Conservation (phyloP, 2,329 filamentous ascomycete genomes). For the Aspergillus quadrilineatus region DNA sequence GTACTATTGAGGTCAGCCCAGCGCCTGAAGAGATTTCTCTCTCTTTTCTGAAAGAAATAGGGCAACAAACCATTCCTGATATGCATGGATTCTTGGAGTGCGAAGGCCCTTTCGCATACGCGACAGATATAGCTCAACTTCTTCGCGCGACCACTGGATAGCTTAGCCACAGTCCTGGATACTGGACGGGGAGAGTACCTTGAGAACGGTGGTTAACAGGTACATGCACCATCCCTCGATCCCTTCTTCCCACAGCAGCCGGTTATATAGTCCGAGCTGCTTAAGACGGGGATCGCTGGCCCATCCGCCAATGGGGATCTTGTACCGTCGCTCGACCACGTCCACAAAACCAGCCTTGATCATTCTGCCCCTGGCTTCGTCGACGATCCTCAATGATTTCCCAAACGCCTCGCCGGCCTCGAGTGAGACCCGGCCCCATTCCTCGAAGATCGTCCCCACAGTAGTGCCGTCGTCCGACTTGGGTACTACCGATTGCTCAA, state of each 20-base stretch:
- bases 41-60: neutral
- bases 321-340: slow-evolving; percentile 27
- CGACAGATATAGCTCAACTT: slow-evolving; percentile 8
- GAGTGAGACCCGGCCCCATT: slow-evolving; percentile 19
- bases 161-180: too few relatives aligned
- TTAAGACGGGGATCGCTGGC: slow-evolving; percentile 18
- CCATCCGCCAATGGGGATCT: slow-evolving; percentile 28
- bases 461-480: slow-evolving; percentile 40
- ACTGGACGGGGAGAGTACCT: slow-evolving; percentile 9
- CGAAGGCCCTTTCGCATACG: slow-evolving; percentile 3
- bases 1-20: neutral
- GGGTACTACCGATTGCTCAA: slow-evolving; percentile 43
- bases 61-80: slow-evolving; percentile 11
- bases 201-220: slow-evolving; percentile 26
- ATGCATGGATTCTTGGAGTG: slow-evolving; percentile 3
- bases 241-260: slow-evolving; percentile 27
- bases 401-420: slow-evolving; percentile 30
- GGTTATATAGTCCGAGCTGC: slow-evolving; percentile 25
- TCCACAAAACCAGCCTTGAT: slow-evolving; percentile 27
- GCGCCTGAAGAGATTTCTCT: too few relatives aligned
- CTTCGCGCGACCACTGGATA: slow-evolving; percentile 10
- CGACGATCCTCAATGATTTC: slow-evolving; percentile 23
- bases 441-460: slow-evolving; percentile 31
- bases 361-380: slow-evolving; percentile 28
- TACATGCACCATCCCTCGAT: slow-evolving; percentile 32